Conservation (phyloP, 2,329 filamentous ascomycete genomes). For the Catunica adiposa region DNA sequence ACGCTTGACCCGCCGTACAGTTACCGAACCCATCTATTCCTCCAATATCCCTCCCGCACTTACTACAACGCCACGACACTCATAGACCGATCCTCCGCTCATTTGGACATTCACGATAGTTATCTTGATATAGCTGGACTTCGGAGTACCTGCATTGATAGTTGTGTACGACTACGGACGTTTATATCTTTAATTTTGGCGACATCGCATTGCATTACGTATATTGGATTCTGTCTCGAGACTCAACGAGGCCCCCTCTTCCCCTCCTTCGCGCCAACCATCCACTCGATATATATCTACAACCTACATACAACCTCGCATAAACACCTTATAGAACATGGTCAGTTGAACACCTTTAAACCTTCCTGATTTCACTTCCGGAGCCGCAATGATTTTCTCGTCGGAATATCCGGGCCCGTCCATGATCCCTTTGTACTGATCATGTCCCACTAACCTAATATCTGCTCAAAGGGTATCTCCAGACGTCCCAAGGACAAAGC, state of each 20-base stretch:
- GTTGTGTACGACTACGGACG: no score
- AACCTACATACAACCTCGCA: background rate
- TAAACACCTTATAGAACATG: background rate
- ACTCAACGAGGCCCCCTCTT: background rate
- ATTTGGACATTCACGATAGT: background rate
- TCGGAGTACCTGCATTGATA: no score
- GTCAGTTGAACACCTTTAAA: background rate
- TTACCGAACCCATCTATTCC: background rate
- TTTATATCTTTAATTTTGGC: no score
- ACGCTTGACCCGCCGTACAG: background rate
- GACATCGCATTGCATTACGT: no score
- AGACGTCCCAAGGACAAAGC: slow-evolving; percentile 33
- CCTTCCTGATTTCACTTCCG: background rate
- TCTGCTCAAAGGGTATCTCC: slow-evolving; percentile 28
- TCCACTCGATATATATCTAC: background rate
- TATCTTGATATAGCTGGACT: no score
- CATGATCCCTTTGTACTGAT: background rate
- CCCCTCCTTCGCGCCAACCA: background rate
- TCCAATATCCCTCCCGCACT: background rate
- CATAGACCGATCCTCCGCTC: background rate
- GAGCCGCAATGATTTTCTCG: no score
- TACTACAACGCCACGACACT: background rate
- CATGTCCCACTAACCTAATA: background rate
- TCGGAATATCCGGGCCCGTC: no score
- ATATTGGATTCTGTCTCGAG: no score